Base-by-base conservation (phyloP, 331 rosid genomes). In the Spiraea crenata region DNA sequence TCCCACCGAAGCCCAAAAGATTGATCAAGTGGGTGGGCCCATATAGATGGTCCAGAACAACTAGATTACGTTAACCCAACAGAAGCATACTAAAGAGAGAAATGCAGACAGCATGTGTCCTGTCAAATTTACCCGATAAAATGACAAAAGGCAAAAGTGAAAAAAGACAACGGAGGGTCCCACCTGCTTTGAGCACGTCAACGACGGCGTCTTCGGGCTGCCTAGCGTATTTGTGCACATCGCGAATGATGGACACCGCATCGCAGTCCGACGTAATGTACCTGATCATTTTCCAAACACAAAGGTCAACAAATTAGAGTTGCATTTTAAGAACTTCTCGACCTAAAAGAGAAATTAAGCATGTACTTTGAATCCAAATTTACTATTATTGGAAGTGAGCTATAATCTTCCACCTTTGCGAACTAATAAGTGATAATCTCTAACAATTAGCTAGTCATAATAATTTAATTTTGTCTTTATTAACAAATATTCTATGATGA, bases 191-290 rank as follows among this genome's bases (percentile, higher is more conserved):
- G 15, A 88, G 95, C 7, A 85, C 96, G 63, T 82, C 97, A 5
- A 79, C 96, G 52, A 88, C 81, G 1, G 96, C 93, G 69, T 88
- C 98, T 73, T 90, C 98, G 1, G 96, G 83, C 58, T 79, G 62
- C 69, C 86, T 90, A 1, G 89, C 89, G 55, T 82, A 90, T 45
- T 75, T 73, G 44, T 89, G 95, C 2, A 42, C 37, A 2, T 85
- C 89, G 34, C 80, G 54, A 63, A 89, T 83, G 48, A 89, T 85
- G 35, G 83, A 46, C 5, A 92, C 96, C 3, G 98, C 97, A 13
- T 58, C 97, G 42, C 98, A 93, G 81, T 93, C 98, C 46, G 98
- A 90, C 9, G 92, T 77, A 72, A 90, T 88, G 79, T 93, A 93
- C 85, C 98, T 92, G 73, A 65, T 65, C 4, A 70, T 41, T 5